Percentiles rank a stretch among this genome's conserved stretches.
phyloP scores from a whole-genome alignment of 169 alveolate species.

The Plasmodium relictum region DNA sequence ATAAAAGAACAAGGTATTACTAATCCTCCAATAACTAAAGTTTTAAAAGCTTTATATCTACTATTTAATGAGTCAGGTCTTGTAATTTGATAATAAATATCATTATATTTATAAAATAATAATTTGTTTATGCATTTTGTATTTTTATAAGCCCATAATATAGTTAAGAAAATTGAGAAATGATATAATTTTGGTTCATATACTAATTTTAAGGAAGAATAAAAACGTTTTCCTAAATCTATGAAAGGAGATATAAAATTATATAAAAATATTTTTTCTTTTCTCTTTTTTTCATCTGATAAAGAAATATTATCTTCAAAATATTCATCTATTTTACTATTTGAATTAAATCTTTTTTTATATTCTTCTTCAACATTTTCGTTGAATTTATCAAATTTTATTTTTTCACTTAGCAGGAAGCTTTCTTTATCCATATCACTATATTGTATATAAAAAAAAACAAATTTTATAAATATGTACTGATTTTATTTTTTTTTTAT shows the following conservation, averaged over 20 bases:
- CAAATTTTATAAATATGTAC: neutral
- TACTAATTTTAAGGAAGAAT: conserved; percentile 20
- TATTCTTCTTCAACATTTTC: conserved; percentile 30
- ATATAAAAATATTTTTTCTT: conserved; percentile 24
- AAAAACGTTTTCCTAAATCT: conserved; percentile 43
- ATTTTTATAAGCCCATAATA: conserved; percentile 55
- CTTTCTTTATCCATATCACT: conserved; percentile 19
- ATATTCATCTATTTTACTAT: conserved; percentile 14
- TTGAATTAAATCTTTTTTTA: conserved; percentile 2
- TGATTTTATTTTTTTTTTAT: neutral
- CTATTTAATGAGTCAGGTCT: conserved; percentile 61
- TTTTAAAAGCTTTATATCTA: conserved; percentile 36
- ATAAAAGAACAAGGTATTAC: conserved; percentile 30
- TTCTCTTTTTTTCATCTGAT: neutral
- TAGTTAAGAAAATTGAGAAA: conserved; percentile 27
- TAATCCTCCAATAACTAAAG: conserved; percentile 54
- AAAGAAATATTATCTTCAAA: conserved; percentile 13
- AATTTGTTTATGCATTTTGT: conserved; percentile 47
- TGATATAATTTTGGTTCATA: conserved; percentile 70
- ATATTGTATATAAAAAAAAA: neutral
- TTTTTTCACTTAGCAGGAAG: conserved; percentile 27
- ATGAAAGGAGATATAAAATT: conserved; percentile 25
- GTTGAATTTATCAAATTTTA: conserved; percentile 33
- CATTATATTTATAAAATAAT: conserved; percentile 42
- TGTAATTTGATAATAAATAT: conserved; percentile 51